Conservation (phyloP, 257 asterid genomes). For the Ajuga chamaepitys region DNA sequence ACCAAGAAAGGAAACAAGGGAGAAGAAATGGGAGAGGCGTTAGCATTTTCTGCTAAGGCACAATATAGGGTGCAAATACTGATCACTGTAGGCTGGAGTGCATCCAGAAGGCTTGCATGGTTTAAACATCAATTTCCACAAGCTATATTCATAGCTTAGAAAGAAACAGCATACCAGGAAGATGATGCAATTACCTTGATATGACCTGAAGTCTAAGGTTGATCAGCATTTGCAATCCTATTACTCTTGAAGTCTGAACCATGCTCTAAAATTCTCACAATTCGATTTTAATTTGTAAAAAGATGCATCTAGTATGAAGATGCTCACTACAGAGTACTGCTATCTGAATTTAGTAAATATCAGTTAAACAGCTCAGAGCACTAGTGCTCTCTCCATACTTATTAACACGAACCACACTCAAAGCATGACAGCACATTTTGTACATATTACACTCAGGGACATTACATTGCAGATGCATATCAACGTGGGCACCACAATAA, state of each 20-base stretch:
- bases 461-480: neutral
- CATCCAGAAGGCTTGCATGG: neutral
- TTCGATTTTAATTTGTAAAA: neutral
- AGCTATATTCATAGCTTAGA: neutral
- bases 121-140: neutral
- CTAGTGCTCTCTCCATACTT: neutral
- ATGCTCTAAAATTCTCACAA: neutral
- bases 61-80: neutral
- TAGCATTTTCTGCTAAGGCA: neutral
- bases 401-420: neutral
- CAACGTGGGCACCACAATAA: neutral
- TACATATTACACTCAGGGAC: neutral
- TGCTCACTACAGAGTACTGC: neutral
- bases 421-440: neutral
- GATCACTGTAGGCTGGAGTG: neutral
- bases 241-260: neutral
- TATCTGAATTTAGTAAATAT: neutral
- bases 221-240: neutral
- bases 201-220: conserved; percentile 1
- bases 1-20: neutral
- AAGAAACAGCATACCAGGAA: conserved; percentile 1
- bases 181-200: neutral
- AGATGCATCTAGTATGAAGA: conserved; percentile 1
- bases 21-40: neutral
- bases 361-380: neutral